Base-by-base conservation (phyloP, 345 rosid genomes). In the Hibiscus mutabilis region DNA sequence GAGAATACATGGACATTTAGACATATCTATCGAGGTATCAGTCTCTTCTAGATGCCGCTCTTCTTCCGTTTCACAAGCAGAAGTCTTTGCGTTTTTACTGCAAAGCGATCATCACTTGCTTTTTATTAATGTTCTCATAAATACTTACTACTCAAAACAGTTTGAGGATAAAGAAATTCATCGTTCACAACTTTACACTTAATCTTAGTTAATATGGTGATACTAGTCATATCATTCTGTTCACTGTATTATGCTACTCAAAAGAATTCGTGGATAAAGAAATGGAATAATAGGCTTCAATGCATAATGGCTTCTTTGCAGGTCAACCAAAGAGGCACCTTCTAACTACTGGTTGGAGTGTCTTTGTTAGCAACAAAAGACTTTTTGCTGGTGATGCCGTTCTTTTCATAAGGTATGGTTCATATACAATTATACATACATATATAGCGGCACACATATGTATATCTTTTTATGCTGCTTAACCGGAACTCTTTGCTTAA, bases 321-420 rank as follows among this genome's bases (percentile, higher is more conserved):
- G 98, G 98, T 67, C 98, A 93, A 71, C 98, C 97, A 15, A 93
- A 93, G 75, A 82, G 98, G 65, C 98, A 93, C 73, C 75, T 93
- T 77, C 84, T 93, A 62, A 93, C 98, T 65, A 91, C 97, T 29
- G 98, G 98, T 42, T 93, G 98, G 98, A 93, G 98, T 74, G 92
- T 91, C 33, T 91, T 93, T 83, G 93, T 93, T 58, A 89, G 97
- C 88, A 88, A 89, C 11, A 93, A 93, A 79, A 87, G 97, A 78
- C 97, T 93, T 60, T 86, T 89, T 72, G 90, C 98, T 74, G 97
- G 98, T 24, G 98, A 93, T 81, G 88, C 98, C 27, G 97, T 93
- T 81, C 87, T 93, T 53, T 93, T 93, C 66, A 87, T 93, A 73
- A 89, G 97, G 98, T 93, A 79, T 73, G 60, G 59, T 51, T 10